Evolutionary conservation across 495 filamentous ascomycete species (phyloP), one percentile per base, ranked within the genome.

Genomic region (Penicillium paxilli): DNA sequence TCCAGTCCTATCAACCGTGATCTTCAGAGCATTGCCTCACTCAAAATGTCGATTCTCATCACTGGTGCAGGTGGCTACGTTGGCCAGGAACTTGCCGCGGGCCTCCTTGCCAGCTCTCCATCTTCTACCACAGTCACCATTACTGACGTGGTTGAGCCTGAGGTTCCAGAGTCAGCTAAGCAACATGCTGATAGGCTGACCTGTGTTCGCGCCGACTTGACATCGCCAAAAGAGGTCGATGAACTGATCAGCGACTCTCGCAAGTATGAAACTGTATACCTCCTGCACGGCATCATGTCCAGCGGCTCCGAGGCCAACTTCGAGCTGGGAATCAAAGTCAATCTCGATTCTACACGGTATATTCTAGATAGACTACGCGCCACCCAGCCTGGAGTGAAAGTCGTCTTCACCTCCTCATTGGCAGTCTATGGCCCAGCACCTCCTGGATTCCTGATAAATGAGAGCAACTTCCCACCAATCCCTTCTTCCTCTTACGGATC

Each of bases 221-320:
- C 81, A 51, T 77, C 77, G 22, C 60, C 76, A 0, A 52, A 74
- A n/a, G 84, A 81, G 54, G 83, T 84, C 51, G 75, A 84, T 25
- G 60, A 87, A 23, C 62, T 88, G 17, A 69, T 76, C 50, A 65
- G 60, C 19, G 46, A 52, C 17, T 57, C 65, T 25, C 63, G 64
- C 14, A 80, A 72, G 28, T 79, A 86, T 12, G 76, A 82, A 57
- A 86, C 83, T 14, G 76, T 89, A 60, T 92, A 88, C 73, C 66
- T 92, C 49, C 84, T 95, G 59, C 90, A 95, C 69, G 90, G 90
- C 42, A 90, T 95, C 71, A 92, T 93, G 90, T 90, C 87, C 30
- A 81, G 84, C 19, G 87, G 86, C 41, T 78, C 84, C 16, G 90
- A 95, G 65, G 84, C 84, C 21, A 80, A 93, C 65, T 85, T 89